Conservation (phyloP, 1,139 yeast genomes). For the Diutina neorugosa region DNA sequence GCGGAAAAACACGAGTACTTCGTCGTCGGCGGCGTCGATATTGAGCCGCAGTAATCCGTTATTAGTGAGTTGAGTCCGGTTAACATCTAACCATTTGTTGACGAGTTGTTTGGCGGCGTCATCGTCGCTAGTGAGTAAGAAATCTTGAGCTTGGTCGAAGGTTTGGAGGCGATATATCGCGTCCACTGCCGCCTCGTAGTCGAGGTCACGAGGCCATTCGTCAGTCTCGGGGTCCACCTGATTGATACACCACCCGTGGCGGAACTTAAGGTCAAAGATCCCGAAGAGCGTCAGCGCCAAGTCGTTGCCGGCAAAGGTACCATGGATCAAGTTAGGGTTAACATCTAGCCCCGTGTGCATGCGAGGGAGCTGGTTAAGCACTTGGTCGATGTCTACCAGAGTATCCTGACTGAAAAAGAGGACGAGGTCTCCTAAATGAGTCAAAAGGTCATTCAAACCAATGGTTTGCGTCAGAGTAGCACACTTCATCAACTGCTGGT, state of each 20-base stretch:
- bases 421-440: conserved; percentile 32
- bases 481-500: conserved; percentile 10
- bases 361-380: conserved; percentile 44
- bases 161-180: conserved; percentile 19
- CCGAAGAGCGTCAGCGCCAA: conserved; percentile 24
- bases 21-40: conserved; percentile 23
- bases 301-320: conserved; percentile 38
- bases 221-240: conserved; percentile 10
- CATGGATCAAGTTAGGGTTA: conserved; percentile 54
- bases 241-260: conserved; percentile 38
- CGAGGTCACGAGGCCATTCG: background rate
- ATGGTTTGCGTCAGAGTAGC: conserved; percentile 5
- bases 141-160: conserved; percentile 37
- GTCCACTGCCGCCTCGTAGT: conserved; percentile 7
- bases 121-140: conserved; percentile 12
- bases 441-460: conserved; percentile 21
- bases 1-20: conserved; percentile 58
- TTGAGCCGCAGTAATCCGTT: conserved; percentile 42
- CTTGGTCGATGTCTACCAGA: conserved; percentile 17
- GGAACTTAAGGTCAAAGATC: conserved; percentile 27
- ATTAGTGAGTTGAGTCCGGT: conserved; percentile 61
- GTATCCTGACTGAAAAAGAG: conserved; percentile 12
- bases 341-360: conserved; percentile 65
- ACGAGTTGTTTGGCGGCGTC: conserved; percentile 10
- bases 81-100: conserved; percentile 31